Evolutionary conservation across 306 rosid genomes (phyloP).

Genomic region (Cyamopsis tetragonoloba): DNA sequence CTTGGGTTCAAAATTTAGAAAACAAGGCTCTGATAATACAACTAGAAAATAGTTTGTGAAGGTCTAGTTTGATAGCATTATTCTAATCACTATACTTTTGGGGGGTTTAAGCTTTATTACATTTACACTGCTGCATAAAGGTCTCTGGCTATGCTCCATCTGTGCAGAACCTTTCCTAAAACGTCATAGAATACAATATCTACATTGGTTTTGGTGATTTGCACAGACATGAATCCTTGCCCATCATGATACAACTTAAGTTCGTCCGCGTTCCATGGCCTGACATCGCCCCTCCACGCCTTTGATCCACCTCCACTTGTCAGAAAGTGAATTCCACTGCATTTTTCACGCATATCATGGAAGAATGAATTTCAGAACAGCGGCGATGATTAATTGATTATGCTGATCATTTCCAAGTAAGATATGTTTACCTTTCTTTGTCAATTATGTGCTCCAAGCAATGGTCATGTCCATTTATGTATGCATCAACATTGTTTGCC

Average conservation of each 20-base stretch:
- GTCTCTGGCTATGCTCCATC: conserved; percentile 47
- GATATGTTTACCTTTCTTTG: conserved; percentile 40
- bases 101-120: not conserved
- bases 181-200: conserved; percentile 58
- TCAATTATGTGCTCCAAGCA: conserved; percentile 72
- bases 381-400: not conserved
- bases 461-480: conserved; percentile 87
- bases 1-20: not conserved
- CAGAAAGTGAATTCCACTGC: conserved; percentile 59
- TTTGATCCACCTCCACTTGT: conserved; percentile 92
- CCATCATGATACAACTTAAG: conserved; percentile 72
- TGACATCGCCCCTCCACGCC: conserved; percentile 68
- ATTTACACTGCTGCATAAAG: not conserved
- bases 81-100: not conserved
- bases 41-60: not conserved
- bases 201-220: conserved; percentile 34
- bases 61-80: not conserved
- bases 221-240: conserved; percentile 84
- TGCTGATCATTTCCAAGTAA: conserved; percentile 1
- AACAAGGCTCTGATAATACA: not conserved
- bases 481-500: conserved; percentile 62
- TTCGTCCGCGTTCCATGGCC: conserved; percentile 32
- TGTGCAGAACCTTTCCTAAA: conserved; percentile 57
- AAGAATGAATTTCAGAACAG: conserved; percentile 14
- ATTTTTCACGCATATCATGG: conserved; percentile 5